These are phyloP conservation scores for Rhodotorula sp. DNA, from an alignment of 1,284 basidiomycete genomes.

Conservation along the genomic window DNA sequence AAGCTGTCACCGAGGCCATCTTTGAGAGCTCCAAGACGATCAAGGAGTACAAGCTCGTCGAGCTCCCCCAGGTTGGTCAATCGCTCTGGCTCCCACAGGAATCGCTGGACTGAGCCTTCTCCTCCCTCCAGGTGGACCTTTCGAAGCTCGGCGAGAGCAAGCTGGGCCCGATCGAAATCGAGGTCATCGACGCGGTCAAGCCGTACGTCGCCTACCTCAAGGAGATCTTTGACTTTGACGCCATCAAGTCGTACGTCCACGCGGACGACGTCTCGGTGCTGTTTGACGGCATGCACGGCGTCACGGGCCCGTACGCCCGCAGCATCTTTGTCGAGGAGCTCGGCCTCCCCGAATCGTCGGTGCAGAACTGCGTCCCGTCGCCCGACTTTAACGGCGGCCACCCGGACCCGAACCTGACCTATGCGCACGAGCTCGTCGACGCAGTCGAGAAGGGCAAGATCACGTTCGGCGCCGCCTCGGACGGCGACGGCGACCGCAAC, in stretches of 20 bases:
- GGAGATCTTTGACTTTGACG: slow-evolving; percentile 89
- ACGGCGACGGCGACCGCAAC: slow-evolving; percentile 97
- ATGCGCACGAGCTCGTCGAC: slow-evolving; percentile 91
- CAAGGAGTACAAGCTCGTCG: slow-evolving; percentile 78
- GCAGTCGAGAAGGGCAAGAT: slow-evolving; percentile 84
- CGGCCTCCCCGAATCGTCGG: slow-evolving; percentile 68
- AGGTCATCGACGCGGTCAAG: slow-evolving; percentile 89
- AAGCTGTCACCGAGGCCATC: slow-evolving; percentile 90
- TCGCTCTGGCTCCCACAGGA: neutral
- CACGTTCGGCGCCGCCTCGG: slow-evolving; percentile 91
- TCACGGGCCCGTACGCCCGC: slow-evolving; percentile 93
- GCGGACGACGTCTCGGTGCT: slow-evolving; percentile 72
- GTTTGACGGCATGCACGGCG: slow-evolving; percentile 95
- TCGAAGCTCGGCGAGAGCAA: slow-evolving; percentile 74
- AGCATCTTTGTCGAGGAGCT: slow-evolving; percentile 85
- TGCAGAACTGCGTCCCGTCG: slow-evolving; percentile 87
- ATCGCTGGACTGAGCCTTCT: neutral
- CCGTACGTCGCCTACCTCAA: slow-evolving; percentile 85
- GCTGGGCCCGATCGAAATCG: slow-evolving; percentile 80
- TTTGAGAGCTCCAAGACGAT: slow-evolving; percentile 88
- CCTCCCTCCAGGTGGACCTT: slow-evolving; percentile 67
- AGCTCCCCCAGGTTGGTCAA: slow-evolving; percentile 63
- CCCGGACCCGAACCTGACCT: slow-evolving; percentile 97
- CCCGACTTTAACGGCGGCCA: slow-evolving; percentile 97
- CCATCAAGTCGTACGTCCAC: slow-evolving; percentile 87